These are phyloP conservation scores for Lentinus tigrinus DNA, from an alignment of 768 basidiomycete species.

Conservation along the genomic window DNA sequence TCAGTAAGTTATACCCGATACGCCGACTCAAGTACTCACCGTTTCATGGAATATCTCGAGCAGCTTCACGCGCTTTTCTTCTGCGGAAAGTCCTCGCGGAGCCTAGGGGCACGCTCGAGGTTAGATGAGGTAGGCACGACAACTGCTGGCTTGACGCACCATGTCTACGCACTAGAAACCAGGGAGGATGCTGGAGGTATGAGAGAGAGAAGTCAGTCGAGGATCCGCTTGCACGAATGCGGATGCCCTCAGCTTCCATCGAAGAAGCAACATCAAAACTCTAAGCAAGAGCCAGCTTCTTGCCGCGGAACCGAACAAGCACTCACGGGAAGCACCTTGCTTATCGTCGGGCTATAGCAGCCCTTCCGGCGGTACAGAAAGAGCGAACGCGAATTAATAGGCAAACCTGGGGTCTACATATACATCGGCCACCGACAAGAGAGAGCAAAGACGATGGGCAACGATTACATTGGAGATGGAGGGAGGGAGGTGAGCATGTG, in stretches of 20 bases:
- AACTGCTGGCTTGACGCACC: not conserved
- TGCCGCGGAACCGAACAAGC: too few relatives aligned
- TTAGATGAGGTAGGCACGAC: not conserved
- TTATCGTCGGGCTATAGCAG: too few relatives aligned
- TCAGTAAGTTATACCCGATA: not conserved
- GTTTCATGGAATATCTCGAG: conserved; percentile 94
- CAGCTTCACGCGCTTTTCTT: conserved; percentile 87
- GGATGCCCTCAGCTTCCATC: not conserved
- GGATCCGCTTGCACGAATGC: too few relatives aligned
- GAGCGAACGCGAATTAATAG: conserved; percentile 7
- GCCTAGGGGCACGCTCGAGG: conserved; percentile 42
- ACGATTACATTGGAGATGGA: conserved; percentile 10
- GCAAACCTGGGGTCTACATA: conserved; percentile 8
- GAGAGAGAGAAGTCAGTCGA: not conserved
- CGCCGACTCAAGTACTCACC: conserved; percentile 37
- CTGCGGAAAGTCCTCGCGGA: conserved; percentile 80
- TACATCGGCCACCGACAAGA: conserved; percentile 17
- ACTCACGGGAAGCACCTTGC: too few relatives aligned
- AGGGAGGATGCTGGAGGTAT: not conserved
- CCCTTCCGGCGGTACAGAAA: not conserved
- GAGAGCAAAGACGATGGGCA: conserved; percentile 1
- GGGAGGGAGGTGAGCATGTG: not conserved
- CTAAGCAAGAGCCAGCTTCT: not conserved
- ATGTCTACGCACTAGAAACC: not conserved
- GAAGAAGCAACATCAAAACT: not conserved